Conservation (phyloP, 2,329 filamentous ascomycete species). For the Penicillium sp. region DNA sequence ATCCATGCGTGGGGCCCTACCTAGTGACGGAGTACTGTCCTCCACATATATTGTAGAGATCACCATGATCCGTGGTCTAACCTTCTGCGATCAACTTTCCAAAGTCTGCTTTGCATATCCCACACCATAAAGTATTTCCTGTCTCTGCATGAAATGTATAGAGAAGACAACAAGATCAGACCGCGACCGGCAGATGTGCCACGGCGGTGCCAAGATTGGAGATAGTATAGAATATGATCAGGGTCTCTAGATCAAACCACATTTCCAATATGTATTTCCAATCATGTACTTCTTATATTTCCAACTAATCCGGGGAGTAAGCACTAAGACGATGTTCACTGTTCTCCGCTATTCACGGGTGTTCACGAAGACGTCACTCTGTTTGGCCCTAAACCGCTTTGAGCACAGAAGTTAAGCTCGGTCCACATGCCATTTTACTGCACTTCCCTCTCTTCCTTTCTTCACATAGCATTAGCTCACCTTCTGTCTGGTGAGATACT, state of each 20-base stretch:
- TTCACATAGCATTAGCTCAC: slow-evolving; percentile 2
- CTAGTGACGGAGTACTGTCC: slow-evolving; percentile 8
- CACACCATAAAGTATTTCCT: not conserved
- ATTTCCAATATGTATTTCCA: not conserved
- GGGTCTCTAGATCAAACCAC: not conserved
- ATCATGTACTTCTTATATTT: not conserved
- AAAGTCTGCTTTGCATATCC: not conserved
- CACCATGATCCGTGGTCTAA: not conserved
- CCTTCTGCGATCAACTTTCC: not conserved
- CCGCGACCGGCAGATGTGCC: not conserved
- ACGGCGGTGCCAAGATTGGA: not conserved
- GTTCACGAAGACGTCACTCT: slow-evolving; percentile 34
- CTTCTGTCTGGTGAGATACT: not conserved
- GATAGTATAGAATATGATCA: not conserved
- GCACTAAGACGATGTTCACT: not conserved
- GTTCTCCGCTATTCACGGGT: not conserved
- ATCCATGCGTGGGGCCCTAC: not conserved
- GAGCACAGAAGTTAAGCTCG: slow-evolving; percentile 18
- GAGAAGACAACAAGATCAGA: not conserved
- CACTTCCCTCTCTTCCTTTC: slow-evolving; percentile 7
- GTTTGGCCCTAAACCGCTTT: slow-evolving; percentile 23
- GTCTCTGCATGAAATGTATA: not conserved
- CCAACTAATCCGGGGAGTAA: not conserved
- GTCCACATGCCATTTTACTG: slow-evolving; percentile 28
- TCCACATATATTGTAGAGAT: slow-evolving; percentile 2